Evolutionary conservation across 1,284 basidiomycete species (phyloP), one percentile per base, ranked within the genome.

Genomic region (Peniophora sp.): DNA sequence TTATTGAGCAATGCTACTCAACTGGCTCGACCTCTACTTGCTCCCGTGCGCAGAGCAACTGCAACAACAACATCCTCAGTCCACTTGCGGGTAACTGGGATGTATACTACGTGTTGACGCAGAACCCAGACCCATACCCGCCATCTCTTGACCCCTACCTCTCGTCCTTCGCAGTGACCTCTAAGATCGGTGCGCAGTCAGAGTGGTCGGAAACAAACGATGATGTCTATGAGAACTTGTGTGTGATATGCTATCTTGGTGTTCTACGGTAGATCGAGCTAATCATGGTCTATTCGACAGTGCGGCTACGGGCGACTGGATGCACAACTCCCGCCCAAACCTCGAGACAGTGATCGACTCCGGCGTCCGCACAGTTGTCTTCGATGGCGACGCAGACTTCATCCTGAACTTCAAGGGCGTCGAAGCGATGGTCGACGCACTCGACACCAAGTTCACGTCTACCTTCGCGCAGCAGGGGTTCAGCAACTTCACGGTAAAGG

Each of bases 401-500:
- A 81, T 83, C 55, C 59, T 78, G 34, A 83, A 83, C 58, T 81
- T 71, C 58, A 63, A 73, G 47, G 81, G 81, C 3, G 73, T 83
- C 10, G 81, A 83, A 63, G 73, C 74, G 0, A 80, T 83, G 79
- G 67, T 77, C n/a, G 64, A 72, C 54, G 64, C 64, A 18, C 66
- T 79, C 14, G 58, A 68, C 32, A 76, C 70, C 15, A 58, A 68
- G 32, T 73, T 73, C 57, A 68, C 66, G 1, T 6, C 66, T 0
- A 5, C 53, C 3, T 79, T 69, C 53, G 61, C 67, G 44, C 52
- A 65, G 47, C 68, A 76, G 57, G 20, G 57, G 3, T 79, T 79
- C 61, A 55, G 67, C 14, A 68, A 70, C 50, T 82, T 69, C 63
- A 78, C 70, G 2, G 79, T 83, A 24, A 57, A 63, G 3, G 81